Percentiles rank a stretch among this genome's conserved stretches.
Evolutionary conservation across 164 flowering plant species (phyloP).

Genomic region (Kingdonia uniflora): DNA sequence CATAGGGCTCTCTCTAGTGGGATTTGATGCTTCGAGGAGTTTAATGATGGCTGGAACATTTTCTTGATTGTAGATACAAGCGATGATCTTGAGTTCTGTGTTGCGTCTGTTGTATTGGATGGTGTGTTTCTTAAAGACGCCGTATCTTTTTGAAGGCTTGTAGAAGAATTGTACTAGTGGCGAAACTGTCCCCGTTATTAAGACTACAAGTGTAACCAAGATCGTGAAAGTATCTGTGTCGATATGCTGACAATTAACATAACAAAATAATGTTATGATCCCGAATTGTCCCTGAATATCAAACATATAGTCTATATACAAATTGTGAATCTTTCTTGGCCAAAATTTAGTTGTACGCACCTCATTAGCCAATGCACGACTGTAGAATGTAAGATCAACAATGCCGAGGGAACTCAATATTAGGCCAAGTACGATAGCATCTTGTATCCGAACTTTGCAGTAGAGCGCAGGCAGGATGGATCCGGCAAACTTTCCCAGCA

Average conservation of each 20-base stretch:
- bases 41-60: constrained; percentile 22
- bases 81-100: constrained; percentile 29
- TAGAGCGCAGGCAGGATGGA: not conserved
- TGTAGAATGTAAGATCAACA: too few relatives aligned
- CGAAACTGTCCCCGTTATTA: too few relatives aligned
- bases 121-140: constrained; percentile 33
- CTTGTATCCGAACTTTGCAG: not conserved
- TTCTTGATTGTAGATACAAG: constrained; percentile 31
- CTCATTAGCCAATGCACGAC: too few relatives aligned
- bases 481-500: not conserved
- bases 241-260: too few relatives aligned
- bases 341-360: too few relatives aligned
- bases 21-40: constrained; percentile 33
- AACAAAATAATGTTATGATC: too few relatives aligned
- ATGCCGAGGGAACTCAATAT: not conserved
- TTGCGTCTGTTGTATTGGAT: constrained; percentile 17
- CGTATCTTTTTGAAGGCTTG: constrained; percentile 37
- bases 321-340: too few relatives aligned
- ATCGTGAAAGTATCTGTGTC: too few relatives aligned
- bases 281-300: too few relatives aligned
- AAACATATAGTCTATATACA: too few relatives aligned
- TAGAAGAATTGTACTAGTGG: constrained; percentile 25
- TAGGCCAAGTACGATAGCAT: not conserved
- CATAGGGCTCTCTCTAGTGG: constrained; percentile 27
- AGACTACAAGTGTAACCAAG: too few relatives aligned